phyloP scores from a whole-genome alignment of 768 basidiomycete genomes.

The Russula sp. region DNA sequence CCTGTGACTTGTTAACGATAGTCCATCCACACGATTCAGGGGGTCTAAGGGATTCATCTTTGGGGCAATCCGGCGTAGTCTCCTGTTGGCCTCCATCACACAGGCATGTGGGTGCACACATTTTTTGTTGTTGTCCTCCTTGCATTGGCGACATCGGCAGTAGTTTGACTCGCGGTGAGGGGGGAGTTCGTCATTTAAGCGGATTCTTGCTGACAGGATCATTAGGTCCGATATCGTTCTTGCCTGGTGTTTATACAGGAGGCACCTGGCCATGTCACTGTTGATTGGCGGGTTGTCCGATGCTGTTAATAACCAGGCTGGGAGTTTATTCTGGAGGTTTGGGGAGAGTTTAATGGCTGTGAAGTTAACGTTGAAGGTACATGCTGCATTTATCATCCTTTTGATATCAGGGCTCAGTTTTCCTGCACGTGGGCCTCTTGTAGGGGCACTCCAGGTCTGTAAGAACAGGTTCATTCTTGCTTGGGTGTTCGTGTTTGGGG shows the following conservation, averaged over 20 bases:
- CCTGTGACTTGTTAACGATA: too few relatives aligned
- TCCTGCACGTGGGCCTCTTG: background rate
- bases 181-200: background rate
- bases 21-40: background rate
- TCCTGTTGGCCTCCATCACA: too few relatives aligned
- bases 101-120: too few relatives aligned
- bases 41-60: too few relatives aligned
- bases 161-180: too few relatives aligned
- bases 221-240: background rate
- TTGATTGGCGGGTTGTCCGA: background rate
- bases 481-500: accelerated
- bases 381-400: constrained; percentile 3
- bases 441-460: constrained; percentile 5
- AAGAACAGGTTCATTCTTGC: constrained; percentile 8
- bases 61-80: too few relatives aligned
- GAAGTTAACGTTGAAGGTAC: background rate
- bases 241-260: background rate
- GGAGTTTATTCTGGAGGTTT: background rate
- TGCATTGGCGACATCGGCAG: too few relatives aligned
- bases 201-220: background rate
- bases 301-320: constrained; percentile 11
- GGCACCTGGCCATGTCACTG: background rate
- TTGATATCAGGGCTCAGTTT: background rate
- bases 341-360: background rate
- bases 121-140: too few relatives aligned